Base-by-base conservation (phyloP, 2,329 filamentous ascomycete genomes). In the Cladosporium halotolerans region DNA sequence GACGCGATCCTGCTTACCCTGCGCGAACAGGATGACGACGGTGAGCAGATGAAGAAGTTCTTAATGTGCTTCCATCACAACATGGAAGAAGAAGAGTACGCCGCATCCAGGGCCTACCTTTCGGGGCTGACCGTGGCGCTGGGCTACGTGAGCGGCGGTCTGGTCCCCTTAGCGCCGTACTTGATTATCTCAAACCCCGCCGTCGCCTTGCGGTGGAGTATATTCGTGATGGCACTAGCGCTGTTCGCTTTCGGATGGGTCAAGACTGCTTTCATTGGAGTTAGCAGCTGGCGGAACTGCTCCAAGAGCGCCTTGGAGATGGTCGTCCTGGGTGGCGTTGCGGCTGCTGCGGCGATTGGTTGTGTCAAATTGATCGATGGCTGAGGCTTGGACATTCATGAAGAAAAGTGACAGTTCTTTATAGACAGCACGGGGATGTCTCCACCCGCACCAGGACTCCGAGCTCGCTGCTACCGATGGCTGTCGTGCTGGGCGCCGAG, bases 101-200 rank as follows among this genome's bases (percentile, higher is more conserved):
- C 73, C 45, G 39, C 59, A 11, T 56, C 55, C 4, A 69, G 74
- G 48, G 72, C 73, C 9, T 75, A 70, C 64, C 70, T 70, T 45
- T 83, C 80, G 0, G 85, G 82, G 2, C 60, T 83, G 16, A 86
- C 82, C 6, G 84, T 88, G 61, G 82, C 83, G 0, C 61, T 83
- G 9, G 83, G 83, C 38, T 88, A 88, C 67, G 82, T 88, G 47
- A 69, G 87, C 28, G 84, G 84, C 19, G 84, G 84, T 0, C 73
- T 86, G 44, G 77, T 87, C 13, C 84, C 84, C 18, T 76, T 88
- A 61, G 70, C 85, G 32, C 84, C 84, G 0, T 88, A 88, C 68
- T 84, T 88, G 59, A 72, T 84, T 41, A 71, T 75, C 10, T 57
- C 52, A 3, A 52, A 57, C n/a, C 50, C 70, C 9, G 62, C 72